Base-by-base conservation (phyloP, 805 yeast species). In the Geotrichum ghanense region DNA sequence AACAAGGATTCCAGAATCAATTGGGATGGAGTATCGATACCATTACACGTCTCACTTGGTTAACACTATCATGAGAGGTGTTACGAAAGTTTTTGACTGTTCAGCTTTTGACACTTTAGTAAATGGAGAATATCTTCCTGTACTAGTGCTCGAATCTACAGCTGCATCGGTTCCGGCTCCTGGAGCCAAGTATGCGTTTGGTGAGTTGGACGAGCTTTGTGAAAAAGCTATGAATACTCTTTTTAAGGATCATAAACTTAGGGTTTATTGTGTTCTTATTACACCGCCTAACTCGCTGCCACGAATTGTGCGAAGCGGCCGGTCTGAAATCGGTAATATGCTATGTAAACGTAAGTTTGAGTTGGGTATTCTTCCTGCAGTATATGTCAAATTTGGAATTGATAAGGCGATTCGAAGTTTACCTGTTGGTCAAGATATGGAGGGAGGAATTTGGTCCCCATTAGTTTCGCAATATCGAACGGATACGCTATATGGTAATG, bases 251-350 rank as follows among this genome's bases (percentile, higher is more conserved):
- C 97, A 92, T 59, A 75, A 75, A 49, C 79, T 92, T 43, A 73
- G 92, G 25, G 77, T 89, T 1, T 83, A 81, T 58, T 88, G 96
- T 62, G 80, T 89, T 2, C 58, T 87, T 51, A 80, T 89, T 2
- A 82, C 90, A 1, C 82, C 86, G 22, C 81, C 84, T 21, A 85
- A 85, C 48, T 72, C 88, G 0, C 68, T 92, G 22, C 96, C 98
- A 2, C 76, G 95, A 58, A 81, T 94, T 25, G 70, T 79, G 57
- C 70, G 92, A 54, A 79, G 85, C 62, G 95, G 95, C 20, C 81
- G 96, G 6, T 71, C 86, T 19, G 97, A 92, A 55, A 83, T 92
- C 51, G 97, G 97, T 0, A 92, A 89, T 55, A 85, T 79, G 83
- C 73, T 79, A 56, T 87, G 84, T 64, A 85, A 81, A 57, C 76